Percentiles rank a stretch among this genome's conserved stretches.
phyloP scores from a whole-genome alignment of 345 rosid genomes.

The Boechera stricta region DNA sequence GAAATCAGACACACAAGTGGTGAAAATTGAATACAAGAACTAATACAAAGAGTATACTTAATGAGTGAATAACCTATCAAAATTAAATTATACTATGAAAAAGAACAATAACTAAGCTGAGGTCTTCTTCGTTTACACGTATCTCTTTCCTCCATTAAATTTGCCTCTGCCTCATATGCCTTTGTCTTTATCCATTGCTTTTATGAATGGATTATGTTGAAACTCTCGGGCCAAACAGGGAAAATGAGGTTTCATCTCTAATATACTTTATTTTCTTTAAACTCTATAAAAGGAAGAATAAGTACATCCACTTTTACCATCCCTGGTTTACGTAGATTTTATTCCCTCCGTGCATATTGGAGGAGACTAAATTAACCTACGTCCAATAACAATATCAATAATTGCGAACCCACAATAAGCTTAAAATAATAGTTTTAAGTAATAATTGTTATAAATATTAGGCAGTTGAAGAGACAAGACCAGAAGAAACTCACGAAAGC shows the following conservation, averaged over 20 bases:
- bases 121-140: background rate
- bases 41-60: background rate
- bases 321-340: conserved; percentile 26
- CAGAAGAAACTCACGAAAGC: conserved; percentile 37
- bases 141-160: conserved; percentile 5
- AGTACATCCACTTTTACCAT: conserved; percentile 18
- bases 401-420: conserved; percentile 15
- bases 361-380: conserved; percentile 27
- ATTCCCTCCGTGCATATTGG: conserved; percentile 31
- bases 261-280: conserved; percentile 6
- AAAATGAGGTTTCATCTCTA: background rate
- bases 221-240: background rate
- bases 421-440: background rate
- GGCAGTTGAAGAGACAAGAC: conserved; percentile 39
- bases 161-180: conserved; percentile 3
- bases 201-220: conserved; percentile 17
- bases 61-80: conserved; percentile 12
- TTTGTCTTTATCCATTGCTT: conserved; percentile 7
- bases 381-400: conserved; percentile 10
- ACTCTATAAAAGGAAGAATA: conserved; percentile 22
- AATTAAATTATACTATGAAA: background rate
- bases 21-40: background rate
- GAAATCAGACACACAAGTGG: conserved; percentile 1
- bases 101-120: too few species aligned
- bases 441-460: background rate